Evolutionary conservation across 257 asterid genomes (phyloP).

Genomic region (Solanum dulcamara): DNA sequence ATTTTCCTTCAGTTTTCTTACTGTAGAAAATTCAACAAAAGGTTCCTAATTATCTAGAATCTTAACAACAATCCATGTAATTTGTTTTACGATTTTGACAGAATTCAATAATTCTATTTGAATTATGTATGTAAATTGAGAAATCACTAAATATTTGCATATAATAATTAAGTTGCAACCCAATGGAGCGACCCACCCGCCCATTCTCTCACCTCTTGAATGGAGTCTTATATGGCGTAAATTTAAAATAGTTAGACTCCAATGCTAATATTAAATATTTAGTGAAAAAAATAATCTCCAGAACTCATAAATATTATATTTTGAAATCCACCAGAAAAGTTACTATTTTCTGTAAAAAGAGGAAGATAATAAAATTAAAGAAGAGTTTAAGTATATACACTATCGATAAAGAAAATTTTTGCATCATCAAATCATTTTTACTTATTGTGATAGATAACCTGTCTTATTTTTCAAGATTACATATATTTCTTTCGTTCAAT

Average conservation of each 20-base stretch:
- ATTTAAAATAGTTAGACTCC: too few relatives aligned
- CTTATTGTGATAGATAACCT: not conserved
- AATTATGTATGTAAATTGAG: not conserved
- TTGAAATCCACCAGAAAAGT: not conserved
- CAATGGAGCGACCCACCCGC: too few relatives aligned
- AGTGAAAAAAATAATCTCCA: too few relatives aligned
- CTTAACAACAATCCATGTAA: too few relatives aligned
- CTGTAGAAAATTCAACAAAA: not conserved
- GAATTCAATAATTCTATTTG: not conserved
- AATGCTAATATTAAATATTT: too few relatives aligned
- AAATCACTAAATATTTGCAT: not conserved
- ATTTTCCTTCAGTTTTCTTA: not conserved
- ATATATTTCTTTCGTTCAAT: too few relatives aligned
- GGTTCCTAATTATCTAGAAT: not conserved
- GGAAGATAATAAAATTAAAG: not conserved
- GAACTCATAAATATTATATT: not conserved
- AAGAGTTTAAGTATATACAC: not conserved
- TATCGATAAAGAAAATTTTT: not conserved
- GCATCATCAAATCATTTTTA: not conserved
- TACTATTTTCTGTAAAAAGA: not conserved
- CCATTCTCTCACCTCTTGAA: too few relatives aligned
- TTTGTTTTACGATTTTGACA: not conserved
- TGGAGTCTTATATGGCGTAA: too few relatives aligned
- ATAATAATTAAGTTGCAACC: not conserved
- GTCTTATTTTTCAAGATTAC: not conserved